phyloP scores from a whole-genome alignment of 495 filamentous ascomycete species.

The Parachaetomium inaequale region DNA sequence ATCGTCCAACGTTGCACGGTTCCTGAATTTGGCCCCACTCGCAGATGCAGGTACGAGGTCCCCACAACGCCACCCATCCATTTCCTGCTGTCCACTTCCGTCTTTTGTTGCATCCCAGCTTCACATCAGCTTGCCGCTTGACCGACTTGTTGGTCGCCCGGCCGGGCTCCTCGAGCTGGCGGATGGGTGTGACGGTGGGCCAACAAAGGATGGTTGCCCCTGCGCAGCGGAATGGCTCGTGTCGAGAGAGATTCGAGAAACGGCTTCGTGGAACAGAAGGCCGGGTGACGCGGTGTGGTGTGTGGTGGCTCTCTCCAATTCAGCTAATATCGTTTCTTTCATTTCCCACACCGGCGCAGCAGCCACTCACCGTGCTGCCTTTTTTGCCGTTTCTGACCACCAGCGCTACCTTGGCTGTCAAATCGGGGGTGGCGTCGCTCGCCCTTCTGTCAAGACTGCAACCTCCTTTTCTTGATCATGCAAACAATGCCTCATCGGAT shows the following conservation, averaged over 20 bases:
- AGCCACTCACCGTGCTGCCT: conserved; percentile 24
- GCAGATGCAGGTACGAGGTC: conserved; percentile 15
- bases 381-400: conserved; percentile 26
- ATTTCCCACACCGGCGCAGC: conserved; percentile 30
- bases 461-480: conserved; percentile 21
- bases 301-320: conserved; percentile 17
- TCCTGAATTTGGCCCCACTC: not conserved
- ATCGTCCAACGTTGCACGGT: conserved; percentile 10
- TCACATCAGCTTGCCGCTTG: not conserved
- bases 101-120: not conserved
- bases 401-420: conserved; percentile 13
- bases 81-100: not conserved
- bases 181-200: too few relatives aligned
- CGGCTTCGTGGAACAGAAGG: not conserved
- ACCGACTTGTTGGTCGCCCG: not conserved
- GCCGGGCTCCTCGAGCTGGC: too few relatives aligned
- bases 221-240: not conserved
- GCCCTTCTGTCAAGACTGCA: not conserved
- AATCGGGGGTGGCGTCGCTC: conserved; percentile 13
- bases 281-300: not conserved
- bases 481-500: conserved; percentile 7
- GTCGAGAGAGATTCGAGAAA: not conserved
- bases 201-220: not conserved
- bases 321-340: conserved; percentile 42
- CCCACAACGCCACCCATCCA: not conserved